Evolutionary conservation across 164 flowering plant species (phyloP).

Genomic region (Buxus sempervirens): DNA sequence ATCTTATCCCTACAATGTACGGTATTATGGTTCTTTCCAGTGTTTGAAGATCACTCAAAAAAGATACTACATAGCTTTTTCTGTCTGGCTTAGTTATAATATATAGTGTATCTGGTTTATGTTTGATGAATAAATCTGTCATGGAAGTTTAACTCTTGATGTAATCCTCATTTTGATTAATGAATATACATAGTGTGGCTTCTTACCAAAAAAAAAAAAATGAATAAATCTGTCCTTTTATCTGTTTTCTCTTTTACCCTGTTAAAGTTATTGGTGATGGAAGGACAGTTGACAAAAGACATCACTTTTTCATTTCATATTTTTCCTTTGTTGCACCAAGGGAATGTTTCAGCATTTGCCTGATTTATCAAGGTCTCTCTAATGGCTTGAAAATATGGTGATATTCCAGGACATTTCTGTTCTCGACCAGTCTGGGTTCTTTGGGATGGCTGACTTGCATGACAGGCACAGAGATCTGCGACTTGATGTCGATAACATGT

Average conservation of each 20-base stretch:
- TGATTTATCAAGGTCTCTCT: background rate
- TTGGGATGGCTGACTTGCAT: constrained; percentile 45
- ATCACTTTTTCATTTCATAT: background rate
- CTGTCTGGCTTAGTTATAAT: background rate
- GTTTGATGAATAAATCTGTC: background rate
- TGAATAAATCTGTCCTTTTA: no score
- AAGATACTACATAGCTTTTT: background rate
- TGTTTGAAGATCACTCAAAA: background rate
- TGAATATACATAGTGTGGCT: no score
- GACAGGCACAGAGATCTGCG: constrained; percentile 67
- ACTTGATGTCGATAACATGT: constrained; percentile 64
- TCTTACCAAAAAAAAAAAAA: no score
- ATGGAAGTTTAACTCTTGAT: no score
- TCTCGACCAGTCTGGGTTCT: constrained; percentile 42
- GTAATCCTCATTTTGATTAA: no score
- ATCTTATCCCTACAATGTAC: background rate
- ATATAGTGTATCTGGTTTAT: background rate
- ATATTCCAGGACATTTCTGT: constrained; percentile 44
- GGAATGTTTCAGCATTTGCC: background rate
- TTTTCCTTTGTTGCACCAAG: background rate
- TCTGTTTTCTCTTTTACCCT: no score
- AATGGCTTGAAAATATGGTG: constrained; percentile 9
- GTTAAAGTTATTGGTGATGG: no score
- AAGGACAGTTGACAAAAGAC: no score
- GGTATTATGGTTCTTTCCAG: background rate